phyloP scores from a whole-genome alignment of 2,329 filamentous ascomycete species.

The Beauveria varroae region DNA sequence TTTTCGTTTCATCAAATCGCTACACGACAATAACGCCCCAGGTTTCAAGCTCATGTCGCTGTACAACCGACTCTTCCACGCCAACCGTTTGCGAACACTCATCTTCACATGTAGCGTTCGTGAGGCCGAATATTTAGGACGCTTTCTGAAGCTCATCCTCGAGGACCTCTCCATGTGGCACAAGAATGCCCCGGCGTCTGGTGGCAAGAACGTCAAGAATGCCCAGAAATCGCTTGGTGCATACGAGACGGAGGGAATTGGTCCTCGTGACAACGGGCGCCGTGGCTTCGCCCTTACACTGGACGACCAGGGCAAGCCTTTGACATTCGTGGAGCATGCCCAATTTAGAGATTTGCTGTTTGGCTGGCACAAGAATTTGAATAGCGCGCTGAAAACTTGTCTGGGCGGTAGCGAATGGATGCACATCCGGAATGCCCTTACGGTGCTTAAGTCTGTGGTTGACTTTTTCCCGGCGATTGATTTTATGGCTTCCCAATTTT shows the following conservation, averaged over 20 bases:
- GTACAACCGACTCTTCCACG: conserved; percentile 75
- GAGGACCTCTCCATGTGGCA: conserved; percentile 82
- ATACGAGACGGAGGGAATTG: conserved; percentile 73
- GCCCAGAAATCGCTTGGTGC: conserved; percentile 55
- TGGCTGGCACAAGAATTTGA: conserved; percentile 83
- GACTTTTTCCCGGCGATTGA: conserved; percentile 83
- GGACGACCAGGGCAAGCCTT: conserved; percentile 57
- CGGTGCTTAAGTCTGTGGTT: conserved; percentile 72
- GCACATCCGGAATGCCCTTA: conserved; percentile 95
- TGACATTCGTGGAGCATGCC: conserved; percentile 70
- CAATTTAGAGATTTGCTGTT: conserved; percentile 79
- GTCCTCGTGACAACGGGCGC: conserved; percentile 44
- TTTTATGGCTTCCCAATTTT: conserved; percentile 69
- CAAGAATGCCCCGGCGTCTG: conserved; percentile 53
- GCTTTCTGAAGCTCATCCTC: conserved; percentile 77
- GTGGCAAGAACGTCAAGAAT: conserved; percentile 28
- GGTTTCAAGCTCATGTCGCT: conserved; percentile 82
- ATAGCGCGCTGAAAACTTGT: conserved; percentile 72
- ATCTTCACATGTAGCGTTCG: conserved; percentile 86
- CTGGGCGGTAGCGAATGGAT: conserved; percentile 85
- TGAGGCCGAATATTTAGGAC: conserved; percentile 88
- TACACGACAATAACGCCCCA: conserved; percentile 76
- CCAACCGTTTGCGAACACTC: conserved; percentile 70
- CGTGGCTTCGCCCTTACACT: conserved; percentile 73
- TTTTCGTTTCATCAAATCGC: conserved; percentile 76